Base-by-base conservation (phyloP, 352 stramenopile genomes). In the Stramenopiles sp. region DNA sequence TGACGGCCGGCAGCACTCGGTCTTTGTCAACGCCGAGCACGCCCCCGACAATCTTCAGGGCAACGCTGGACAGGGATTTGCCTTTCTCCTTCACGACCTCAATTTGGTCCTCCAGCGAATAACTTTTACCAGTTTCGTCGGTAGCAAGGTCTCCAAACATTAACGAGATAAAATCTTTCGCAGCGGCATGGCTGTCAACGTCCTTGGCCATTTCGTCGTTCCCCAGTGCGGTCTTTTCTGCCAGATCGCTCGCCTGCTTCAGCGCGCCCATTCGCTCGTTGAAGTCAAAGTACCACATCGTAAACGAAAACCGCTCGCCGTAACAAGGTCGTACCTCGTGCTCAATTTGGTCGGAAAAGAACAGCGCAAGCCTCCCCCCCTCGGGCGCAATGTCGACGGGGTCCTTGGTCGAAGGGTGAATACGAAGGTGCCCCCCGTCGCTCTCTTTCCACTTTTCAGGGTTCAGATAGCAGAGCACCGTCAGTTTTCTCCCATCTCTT, bases 221-320 rank as follows among this genome's bases (percentile, higher is more conserved):
- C n/a, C n/a, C n/a, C n/a, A n/a, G n/a, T n/a, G n/a, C n/a, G n/a
- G n/a, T n/a, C n/a, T n/a, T n/a, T n/a, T n/a, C n/a, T n/a, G n/a
- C 34, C 49, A 25, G 4, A 25, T 78, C 73, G 6, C 79, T 79
- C 32, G 34, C 32, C 4, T 63, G 35, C 1, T 43, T 74, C 49
- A 80, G 43, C 2, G 76, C 74, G 3, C 79, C 68, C 25, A 32
- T 30, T 34, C 78, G 73, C 78, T 81, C 78, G 12, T 73, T 25
- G 30, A 30, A 30, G 48, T 73, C 73, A 68, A 81, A 81, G 74
- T 79, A 81, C 78, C 78, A 81, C 31, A 81, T 73, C 1, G 78
- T 81, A 3, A 81, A 6, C 0, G 78, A 37, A 31, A 49, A 30
- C 1, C 78, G 76, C 1, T 69, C 3, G 32, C 4, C 74, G 0